Evolutionary conservation across 345 rosid species (phyloP), one percentile per base, ranked within the genome.

Genomic region (Linum lewisii): DNA sequence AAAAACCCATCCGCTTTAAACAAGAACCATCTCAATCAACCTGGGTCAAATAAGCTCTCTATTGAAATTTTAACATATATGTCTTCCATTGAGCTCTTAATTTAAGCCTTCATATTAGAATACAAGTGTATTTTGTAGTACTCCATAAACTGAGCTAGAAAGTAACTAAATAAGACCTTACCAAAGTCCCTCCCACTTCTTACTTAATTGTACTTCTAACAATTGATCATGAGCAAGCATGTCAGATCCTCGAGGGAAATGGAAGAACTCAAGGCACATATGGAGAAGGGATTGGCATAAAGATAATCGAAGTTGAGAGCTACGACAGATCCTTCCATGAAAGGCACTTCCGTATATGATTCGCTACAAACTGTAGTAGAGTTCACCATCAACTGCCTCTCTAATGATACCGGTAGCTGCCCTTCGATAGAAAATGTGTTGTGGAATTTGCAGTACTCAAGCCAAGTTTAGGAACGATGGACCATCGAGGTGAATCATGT

Each of bases 381-480:
- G 66, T 84, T 92, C 63, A 75, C 96, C 24, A 65, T 86, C 49
- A 84, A 79, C 61, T 88, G 96, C 77, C 84, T 92, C 7, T 69
- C 76, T 47, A 77, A 76, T 61, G 93, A 82, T 60, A 44, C 79
- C 22, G 74, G 66, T 53, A 78, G 62, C 55, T 84, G 93, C 18
- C 96, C 96, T 59, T 84, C 98, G 0, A 80, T 92, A 51, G 98
- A 92, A 58, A 95, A 92, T 64, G 91, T 88, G 59, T 81, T 88
- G 1, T 92, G 98, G 97, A 88, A 92, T 70, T 72, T 92, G 77
- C 98, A 88, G 63, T 92, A 86, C 56, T 84, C 95, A 20, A 79
- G 74, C 67, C 98, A 92, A 74, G 87, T 86, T 44, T 97, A 92
- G 60, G 95, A 86, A 69, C 90, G 95, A 68, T 92, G 93, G 95